Evolutionary conservation across 2,329 filamentous ascomycete species (phyloP).

Genomic region (Penicillium sp.): DNA sequence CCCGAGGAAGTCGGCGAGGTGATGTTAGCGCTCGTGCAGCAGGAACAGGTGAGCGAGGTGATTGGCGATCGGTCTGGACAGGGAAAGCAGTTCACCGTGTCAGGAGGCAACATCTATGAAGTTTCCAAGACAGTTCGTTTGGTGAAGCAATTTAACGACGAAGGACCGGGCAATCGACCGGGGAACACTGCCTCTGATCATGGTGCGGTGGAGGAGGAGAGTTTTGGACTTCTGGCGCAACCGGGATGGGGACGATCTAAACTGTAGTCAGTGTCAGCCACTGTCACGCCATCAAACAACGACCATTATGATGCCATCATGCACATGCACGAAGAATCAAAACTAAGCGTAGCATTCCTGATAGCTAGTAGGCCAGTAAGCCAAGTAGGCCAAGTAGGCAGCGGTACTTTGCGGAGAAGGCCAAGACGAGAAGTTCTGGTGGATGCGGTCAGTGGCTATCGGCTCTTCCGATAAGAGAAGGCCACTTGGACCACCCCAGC

Average conservation of each 20-base stretch:
- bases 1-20: conserved; percentile 63
- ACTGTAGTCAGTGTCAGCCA: conserved; percentile 10
- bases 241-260: conserved; percentile 54
- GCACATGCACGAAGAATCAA: background rate
- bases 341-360: background rate
- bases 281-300: conserved; percentile 8
- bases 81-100: conserved; percentile 40
- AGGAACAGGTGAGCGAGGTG: conserved; percentile 46
- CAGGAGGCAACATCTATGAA: conserved; percentile 60
- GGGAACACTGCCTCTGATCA: conserved; percentile 54
- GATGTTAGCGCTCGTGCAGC: conserved; percentile 61
- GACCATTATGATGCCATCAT: conserved; percentile 9
- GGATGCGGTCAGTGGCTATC: conserved; percentile 11
- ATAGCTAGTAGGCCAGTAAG: background rate
- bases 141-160: conserved; percentile 58
- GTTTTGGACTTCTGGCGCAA: conserved; percentile 53
- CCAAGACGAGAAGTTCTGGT: conserved; percentile 8
- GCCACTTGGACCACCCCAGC: conserved; percentile 12
- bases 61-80: conserved; percentile 38
- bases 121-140: conserved; percentile 58
- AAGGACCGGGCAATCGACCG: conserved; percentile 52
- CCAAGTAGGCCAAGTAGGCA: conserved; percentile 2
- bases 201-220: conserved; percentile 49
- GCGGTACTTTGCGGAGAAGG: conserved; percentile 7
- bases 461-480: conserved; percentile 19